Percentiles rank a stretch among this genome's conserved stretches.
Conservation (phyloP, 1,284 basidiomycete species). For the Cutaneotrichosporon cutaneum region DNA sequence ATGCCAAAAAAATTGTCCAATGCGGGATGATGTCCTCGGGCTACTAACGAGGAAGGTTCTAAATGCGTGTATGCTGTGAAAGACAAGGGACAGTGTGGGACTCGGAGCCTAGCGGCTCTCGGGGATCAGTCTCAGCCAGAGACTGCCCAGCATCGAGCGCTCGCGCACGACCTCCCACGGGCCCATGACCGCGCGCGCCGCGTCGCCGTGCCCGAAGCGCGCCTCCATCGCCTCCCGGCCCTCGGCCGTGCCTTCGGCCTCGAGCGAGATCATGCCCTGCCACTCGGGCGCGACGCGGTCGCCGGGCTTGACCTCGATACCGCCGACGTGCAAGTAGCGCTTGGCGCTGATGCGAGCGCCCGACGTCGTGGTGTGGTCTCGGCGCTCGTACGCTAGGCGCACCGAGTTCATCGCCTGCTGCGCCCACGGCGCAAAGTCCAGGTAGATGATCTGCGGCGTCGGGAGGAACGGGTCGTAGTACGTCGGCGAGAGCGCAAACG, state of each 20-base stretch:
- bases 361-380: slow-evolving; percentile 47
- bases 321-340: slow-evolving; percentile 52
- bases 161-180: slow-evolving; percentile 52
- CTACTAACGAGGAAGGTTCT: background rate
- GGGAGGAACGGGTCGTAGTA: slow-evolving; percentile 53
- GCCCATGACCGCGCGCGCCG: slow-evolving; percentile 30
- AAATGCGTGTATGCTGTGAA: background rate
- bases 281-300: slow-evolving; percentile 43
- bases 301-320: slow-evolving; percentile 40
- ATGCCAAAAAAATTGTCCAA: slow-evolving; percentile 1
- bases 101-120: slow-evolving; percentile 15
- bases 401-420: slow-evolving; percentile 38
- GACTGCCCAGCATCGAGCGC: slow-evolving; percentile 48
- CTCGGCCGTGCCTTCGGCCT: slow-evolving; percentile 53
- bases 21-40: background rate
- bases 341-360: slow-evolving; percentile 51
- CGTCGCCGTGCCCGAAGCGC: slow-evolving; percentile 37
- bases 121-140: slow-evolving; percentile 47
- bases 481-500: slow-evolving; percentile 50
- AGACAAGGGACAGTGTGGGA: background rate
- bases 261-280: slow-evolving; percentile 50
- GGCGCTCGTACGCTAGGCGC: slow-evolving; percentile 50
- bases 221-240: slow-evolving; percentile 42
- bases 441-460: slow-evolving; percentile 47
- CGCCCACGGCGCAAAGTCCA: slow-evolving; percentile 49